phyloP scores from a whole-genome alignment of 1,284 basidiomycete species.

The Moniliella sp. region DNA sequence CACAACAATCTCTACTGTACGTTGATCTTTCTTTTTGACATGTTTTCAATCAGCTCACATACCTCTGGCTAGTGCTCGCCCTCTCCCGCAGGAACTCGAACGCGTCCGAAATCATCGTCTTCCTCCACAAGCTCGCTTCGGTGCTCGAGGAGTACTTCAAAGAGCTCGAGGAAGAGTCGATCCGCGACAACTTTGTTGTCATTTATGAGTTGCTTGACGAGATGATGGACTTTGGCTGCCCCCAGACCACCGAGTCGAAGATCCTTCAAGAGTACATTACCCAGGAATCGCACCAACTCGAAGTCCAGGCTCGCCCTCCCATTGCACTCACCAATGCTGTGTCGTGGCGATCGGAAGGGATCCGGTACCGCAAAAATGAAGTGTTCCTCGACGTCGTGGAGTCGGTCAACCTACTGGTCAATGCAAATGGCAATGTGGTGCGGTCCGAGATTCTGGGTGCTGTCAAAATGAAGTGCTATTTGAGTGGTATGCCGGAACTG shows the following conservation, averaged over 20 bases:
- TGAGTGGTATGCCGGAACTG: slow-evolving; percentile 94
- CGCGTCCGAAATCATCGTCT: slow-evolving; percentile 84
- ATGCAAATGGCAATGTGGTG: slow-evolving; percentile 86
- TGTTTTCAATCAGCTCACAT: too few relatives aligned
- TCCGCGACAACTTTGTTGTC: slow-evolving; percentile 90
- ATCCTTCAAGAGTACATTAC: slow-evolving; percentile 98
- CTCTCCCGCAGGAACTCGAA: slow-evolving; percentile 88
- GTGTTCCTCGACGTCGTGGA: slow-evolving; percentile 97
- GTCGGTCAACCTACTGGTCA: slow-evolving; percentile 86
- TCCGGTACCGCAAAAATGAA: slow-evolving; percentile 93
- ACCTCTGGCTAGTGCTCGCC: slow-evolving; percentile 84
- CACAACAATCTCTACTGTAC: slow-evolving; percentile 88
- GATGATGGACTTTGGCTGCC: slow-evolving; percentile 99
- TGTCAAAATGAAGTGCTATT: slow-evolving; percentile 98
- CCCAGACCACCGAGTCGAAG: slow-evolving; percentile 96
- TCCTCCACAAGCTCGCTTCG: slow-evolving; percentile 64
- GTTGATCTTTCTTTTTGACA: slow-evolving; percentile 21
- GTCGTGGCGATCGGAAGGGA: slow-evolving; percentile 92
- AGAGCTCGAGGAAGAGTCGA: slow-evolving; percentile 93
- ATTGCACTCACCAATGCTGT: slow-evolving; percentile 97
- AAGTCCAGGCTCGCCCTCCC: slow-evolving; percentile 81
- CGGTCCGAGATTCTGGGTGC: slow-evolving; percentile 90
- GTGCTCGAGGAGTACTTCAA: slow-evolving; percentile 91
- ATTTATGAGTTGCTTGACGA: slow-evolving; percentile 89
- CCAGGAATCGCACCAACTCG: slow-evolving; percentile 92